These are phyloP conservation scores for Phytophthora constricta DNA, from an alignment of 352 stramenopile species.

Conservation along the genomic window DNA sequence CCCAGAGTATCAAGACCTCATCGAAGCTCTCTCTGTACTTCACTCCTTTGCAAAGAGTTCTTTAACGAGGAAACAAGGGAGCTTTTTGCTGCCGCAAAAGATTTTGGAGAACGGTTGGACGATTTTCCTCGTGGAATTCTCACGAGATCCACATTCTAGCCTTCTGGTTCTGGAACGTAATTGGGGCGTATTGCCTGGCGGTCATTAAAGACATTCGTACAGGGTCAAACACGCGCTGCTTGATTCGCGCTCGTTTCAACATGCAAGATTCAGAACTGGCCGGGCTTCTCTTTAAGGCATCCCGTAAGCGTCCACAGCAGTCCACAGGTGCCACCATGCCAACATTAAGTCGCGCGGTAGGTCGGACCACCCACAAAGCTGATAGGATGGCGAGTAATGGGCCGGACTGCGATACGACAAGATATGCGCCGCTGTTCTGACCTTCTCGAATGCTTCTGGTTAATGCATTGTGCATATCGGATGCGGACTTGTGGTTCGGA, in stretches of 20 bases:
- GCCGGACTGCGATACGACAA: background rate
- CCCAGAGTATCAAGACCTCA: background rate
- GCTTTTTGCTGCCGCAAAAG: background rate
- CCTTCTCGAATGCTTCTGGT: background rate
- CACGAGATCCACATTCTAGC: background rate
- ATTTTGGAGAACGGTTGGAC: background rate
- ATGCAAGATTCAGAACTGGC: slow-evolving; percentile 5
- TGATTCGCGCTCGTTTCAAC: background rate
- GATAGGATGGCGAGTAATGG: too few species aligned
- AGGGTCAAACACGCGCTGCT: background rate
- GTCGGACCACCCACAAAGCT: too few species aligned
- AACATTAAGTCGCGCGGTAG: too few species aligned
- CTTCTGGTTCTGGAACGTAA: slow-evolving; percentile 9
- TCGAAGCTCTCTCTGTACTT: background rate
- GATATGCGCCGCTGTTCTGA: background rate
- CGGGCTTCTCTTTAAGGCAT: slow-evolving; percentile 2
- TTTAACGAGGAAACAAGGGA: background rate
- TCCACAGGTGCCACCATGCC: too few species aligned
- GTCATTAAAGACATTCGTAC: background rate
- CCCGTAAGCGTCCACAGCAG: too few species aligned
- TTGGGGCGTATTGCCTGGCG: background rate
- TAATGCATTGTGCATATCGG: background rate
- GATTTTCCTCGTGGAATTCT: background rate
- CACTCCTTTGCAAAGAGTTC: background rate
- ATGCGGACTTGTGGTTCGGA: background rate